phyloP scores from a whole-genome alignment of 306 rosid species.

The Corylus americana region DNA sequence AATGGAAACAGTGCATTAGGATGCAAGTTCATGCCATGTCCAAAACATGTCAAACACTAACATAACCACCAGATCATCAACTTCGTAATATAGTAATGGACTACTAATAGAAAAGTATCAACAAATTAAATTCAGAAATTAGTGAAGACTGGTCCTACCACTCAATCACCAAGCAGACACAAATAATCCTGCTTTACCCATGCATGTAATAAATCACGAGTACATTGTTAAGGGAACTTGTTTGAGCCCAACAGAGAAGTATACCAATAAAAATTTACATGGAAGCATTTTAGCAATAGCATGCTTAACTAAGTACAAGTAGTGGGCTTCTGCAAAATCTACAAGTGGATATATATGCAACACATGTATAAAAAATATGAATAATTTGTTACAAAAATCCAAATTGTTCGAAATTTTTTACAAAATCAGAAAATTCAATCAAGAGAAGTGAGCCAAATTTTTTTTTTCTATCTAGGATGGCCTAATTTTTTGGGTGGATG shows the following conservation, averaged over 20 bases:
- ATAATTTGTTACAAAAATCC: too few species aligned
- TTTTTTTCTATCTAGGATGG: background rate
- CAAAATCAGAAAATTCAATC: background rate
- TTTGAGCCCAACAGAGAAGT: background rate
- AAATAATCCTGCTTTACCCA: background rate
- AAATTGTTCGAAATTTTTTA: too few species aligned
- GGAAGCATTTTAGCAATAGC: background rate
- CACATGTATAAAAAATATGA: background rate
- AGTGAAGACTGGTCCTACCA: background rate
- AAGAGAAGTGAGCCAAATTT: too few species aligned
- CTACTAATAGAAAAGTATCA: background rate
- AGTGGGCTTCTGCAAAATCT: background rate
- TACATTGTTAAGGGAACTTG: background rate
- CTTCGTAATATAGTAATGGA: background rate
- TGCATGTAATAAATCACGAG: background rate
- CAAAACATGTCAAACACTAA: background rate
- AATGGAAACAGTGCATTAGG: background rate
- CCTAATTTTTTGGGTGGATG: background rate
- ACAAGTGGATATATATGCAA: too few species aligned
- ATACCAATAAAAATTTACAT: background rate
- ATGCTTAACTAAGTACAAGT: background rate
- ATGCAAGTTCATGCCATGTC: background rate
- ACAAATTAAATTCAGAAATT: background rate
- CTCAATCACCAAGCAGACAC: background rate
- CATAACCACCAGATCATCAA: background rate